Evolutionary conservation across 306 rosid genomes (phyloP), one percentile per base, ranked within the genome.

Genomic region (Trichosanthes truncata): DNA sequence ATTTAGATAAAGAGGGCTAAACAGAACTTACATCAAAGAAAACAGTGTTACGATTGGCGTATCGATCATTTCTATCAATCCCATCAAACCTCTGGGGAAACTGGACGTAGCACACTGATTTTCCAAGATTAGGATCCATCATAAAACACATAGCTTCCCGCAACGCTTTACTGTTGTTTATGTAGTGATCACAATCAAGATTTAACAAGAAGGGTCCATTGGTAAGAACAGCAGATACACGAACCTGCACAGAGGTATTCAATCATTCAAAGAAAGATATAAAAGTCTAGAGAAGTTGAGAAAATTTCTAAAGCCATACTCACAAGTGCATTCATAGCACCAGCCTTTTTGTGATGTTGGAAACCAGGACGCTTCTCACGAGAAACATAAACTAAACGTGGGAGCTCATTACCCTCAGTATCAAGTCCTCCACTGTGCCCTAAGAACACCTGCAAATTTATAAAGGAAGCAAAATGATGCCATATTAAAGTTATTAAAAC

Each of bases 291-390:
- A 80, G 45, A 29, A 29, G 41, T 43, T 13, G 43, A 56, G 79
- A 31, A 49, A 78, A 12, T 7, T 57, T 74, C 5, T 55, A 56
- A n/a, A 9, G 36, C 38, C 9, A 63, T 78, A 87, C 99, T 89
- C 88, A 96, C 99, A 80, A 96, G 98, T 55, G 99, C 89, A 84
- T 95, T 95, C 99, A 95, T 95, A 79, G 99, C 99, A 87, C 99
- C 99, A 20, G 99, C 99, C 85, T 95, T 95, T 89, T 95, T 95
- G 91, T 95, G 99, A 86, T 95, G 99, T 82, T 95, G 98, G 85
- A 95, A 95, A 38, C 99, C 98, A 11, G 97, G 99, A 86, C 99
- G 99, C 91, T 95, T 95, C 81, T 95, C 99, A 85, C 99, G 99
- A 90, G 99, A 95, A 67, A 95, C 99, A 74, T 95, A 95, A 79